Conservation (phyloP, 2,329 filamentous ascomycete genomes). For the Trichoderma sp. region DNA sequence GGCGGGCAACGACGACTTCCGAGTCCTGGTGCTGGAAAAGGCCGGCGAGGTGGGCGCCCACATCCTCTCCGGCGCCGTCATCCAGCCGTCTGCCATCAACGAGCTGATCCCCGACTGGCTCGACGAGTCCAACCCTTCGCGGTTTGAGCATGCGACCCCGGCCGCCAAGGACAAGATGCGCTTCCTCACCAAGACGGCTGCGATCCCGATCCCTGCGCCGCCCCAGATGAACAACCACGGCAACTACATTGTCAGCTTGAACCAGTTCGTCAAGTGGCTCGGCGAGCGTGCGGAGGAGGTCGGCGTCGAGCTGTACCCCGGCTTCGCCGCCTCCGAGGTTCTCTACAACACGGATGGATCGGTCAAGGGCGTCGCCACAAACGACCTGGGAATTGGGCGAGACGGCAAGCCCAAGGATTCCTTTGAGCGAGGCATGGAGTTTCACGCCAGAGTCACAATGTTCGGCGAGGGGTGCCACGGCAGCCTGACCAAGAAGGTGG, state of each 20-base stretch:
- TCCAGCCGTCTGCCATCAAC: slow-evolving; percentile 82
- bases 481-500: slow-evolving; percentile 89
- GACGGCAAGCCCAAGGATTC: slow-evolving; percentile 81
- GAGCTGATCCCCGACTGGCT: slow-evolving; percentile 95
- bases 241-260: slow-evolving; percentile 95
- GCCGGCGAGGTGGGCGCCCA: slow-evolving; percentile 92
- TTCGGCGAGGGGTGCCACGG: slow-evolving; percentile 96
- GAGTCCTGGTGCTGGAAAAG: slow-evolving; percentile 90
- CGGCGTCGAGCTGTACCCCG: slow-evolving; percentile 93
- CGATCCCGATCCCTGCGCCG: slow-evolving; percentile 79
- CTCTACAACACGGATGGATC: slow-evolving; percentile 83
- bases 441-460: slow-evolving; percentile 86
- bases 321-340: slow-evolving; percentile 91
- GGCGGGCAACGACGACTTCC: slow-evolving; percentile 91
- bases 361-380: slow-evolving; percentile 91
- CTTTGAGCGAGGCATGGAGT: slow-evolving; percentile 98
- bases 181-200: slow-evolving; percentile 77
- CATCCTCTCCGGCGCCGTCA: slow-evolving; percentile 92
- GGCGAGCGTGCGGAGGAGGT: slow-evolving; percentile 94
- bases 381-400: slow-evolving; percentile 81
- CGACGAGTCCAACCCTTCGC: slow-evolving; percentile 78
- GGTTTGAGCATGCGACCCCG: slow-evolving; percentile 83
- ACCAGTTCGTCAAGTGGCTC: slow-evolving; percentile 93
- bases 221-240: slow-evolving; percentile 98
- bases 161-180: slow-evolving; percentile 85